Percentiles rank a stretch among this genome's conserved stretches.
These are phyloP conservation scores for Penicillium arizonense DNA, from an alignment of 495 filamentous ascomycete genomes.

Conservation along the genomic window DNA sequence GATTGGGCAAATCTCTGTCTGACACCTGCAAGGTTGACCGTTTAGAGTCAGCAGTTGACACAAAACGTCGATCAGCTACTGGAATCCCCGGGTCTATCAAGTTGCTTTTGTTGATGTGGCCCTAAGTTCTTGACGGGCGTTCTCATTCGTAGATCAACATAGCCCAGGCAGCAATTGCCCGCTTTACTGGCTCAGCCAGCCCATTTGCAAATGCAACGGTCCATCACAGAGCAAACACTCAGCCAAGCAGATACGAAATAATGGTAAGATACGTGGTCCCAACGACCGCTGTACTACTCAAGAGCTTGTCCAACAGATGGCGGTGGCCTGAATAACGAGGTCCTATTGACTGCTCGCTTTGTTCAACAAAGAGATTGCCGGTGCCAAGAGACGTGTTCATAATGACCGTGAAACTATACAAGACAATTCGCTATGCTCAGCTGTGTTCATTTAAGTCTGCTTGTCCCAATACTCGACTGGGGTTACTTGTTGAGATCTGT, in stretches of 20 bases:
- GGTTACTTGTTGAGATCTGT: neutral
- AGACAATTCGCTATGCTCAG: neutral
- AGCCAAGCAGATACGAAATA: neutral
- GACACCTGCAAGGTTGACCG: neutral
- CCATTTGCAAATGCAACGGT: slow-evolving; percentile 8
- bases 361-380: slow-evolving; percentile 5
- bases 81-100: neutral
- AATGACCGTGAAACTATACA: slow-evolving; percentile 5
- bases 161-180: slow-evolving; percentile 4
- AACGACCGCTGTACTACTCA: neutral
- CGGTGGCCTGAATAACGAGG: neutral
- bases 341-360: slow-evolving; percentile 9
- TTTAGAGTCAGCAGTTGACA: neutral
- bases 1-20: no score
- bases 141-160: neutral
- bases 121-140: neutral
- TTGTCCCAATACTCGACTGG: neutral
- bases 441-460: neutral
- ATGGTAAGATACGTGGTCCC: neutral
- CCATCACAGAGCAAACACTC: slow-evolving; percentile 1
- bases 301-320: neutral
- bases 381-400: slow-evolving; percentile 1
- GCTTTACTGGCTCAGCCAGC: slow-evolving; percentile 5
- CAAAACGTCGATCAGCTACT: neutral
- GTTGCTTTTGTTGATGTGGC: neutral